phyloP scores from a whole-genome alignment of 495 filamentous ascomycete genomes.

The Cercophora samala region DNA sequence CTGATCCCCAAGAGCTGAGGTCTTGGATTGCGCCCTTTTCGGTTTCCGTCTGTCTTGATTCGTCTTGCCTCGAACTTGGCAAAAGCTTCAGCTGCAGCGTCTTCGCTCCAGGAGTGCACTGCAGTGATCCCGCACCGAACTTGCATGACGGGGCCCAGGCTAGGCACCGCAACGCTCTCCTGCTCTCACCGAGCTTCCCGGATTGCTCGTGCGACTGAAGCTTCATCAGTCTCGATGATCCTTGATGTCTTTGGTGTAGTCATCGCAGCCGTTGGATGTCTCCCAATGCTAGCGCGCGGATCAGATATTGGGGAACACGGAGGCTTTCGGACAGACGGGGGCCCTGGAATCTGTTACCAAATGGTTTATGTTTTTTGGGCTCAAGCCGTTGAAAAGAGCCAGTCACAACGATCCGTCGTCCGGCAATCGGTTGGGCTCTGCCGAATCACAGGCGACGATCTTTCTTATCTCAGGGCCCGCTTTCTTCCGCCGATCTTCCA shows the following conservation, averaged over 20 bases:
- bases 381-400: slow-evolving; percentile 13
- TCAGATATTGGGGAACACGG: slow-evolving; percentile 1
- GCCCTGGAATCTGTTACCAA: slow-evolving; percentile 20
- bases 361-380: slow-evolving; percentile 21
- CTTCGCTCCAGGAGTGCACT: not conserved
- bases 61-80: slow-evolving; percentile 8
- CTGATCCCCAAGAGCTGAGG: slow-evolving; percentile 9
- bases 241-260: not conserved
- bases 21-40: slow-evolving; percentile 9
- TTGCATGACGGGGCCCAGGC: not conserved
- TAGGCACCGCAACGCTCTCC: not conserved
- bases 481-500: slow-evolving; percentile 21
- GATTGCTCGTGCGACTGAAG: not conserved
- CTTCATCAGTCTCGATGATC: not conserved
- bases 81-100: slow-evolving; percentile 11
- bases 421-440: not conserved
- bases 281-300: not conserved
- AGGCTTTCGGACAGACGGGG: slow-evolving; percentile 8
- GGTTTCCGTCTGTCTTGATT: not conserved
- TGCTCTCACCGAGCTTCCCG: not conserved
- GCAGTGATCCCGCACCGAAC: not conserved
- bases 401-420: not conserved
- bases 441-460: slow-evolving; percentile 15
- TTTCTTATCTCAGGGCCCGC: slow-evolving; percentile 20
- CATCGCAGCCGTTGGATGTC: not conserved